Base-by-base conservation (phyloP, 805 yeast genomes). In the Starmerella etchellsii region DNA sequence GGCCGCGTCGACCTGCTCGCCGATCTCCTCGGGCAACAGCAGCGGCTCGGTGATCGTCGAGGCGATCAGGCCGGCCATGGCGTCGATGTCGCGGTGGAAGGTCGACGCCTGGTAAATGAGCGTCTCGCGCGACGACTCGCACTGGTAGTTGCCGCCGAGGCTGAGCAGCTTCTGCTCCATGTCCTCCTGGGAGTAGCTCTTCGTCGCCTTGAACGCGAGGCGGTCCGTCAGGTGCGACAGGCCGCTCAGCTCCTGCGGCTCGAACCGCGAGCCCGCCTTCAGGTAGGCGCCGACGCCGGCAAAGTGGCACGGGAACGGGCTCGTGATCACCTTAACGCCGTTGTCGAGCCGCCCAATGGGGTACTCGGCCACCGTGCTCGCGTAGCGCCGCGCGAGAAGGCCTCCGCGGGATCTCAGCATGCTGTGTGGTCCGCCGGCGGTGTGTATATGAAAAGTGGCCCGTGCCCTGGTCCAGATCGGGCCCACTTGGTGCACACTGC, bases 31-130 rank as follows among this genome's bases (percentile, higher is more conserved):
- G 14, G 71, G 74, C 2, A 79, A 66, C 30, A 87, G 62, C 31
- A 59, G 60, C 8, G 98, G 97, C 42, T 65, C 66, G 11, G 78
- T 64, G 3, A 88, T 78, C 0, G 96, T 83, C 49, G 85, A 87
- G 21, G 82, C 64, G 52, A 91, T 65, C 34, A 83, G 66, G 34
- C 71, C 70, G 48, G 81, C 73, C 94, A 91, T 84, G 49, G 68
- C 66, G 30, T 74, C 88, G 9, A 80, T 76, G 55, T 87, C 95
- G 34, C 70, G 68, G 57, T 87, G 87, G 69, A 91, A 88, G 1
- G 85, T 94, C 2, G 94, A 78, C 1, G 96, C 93, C 61, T 91
- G 97, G 60, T 91, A 91, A 64, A 88, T 74, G 66, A 88, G 70
- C 3, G 93, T 73, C 60, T 91, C 98, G 55, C 98, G 70, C 7